phyloP scores from a whole-genome alignment of 768 basidiomycete species.

The Mycena rebaudengoi region DNA sequence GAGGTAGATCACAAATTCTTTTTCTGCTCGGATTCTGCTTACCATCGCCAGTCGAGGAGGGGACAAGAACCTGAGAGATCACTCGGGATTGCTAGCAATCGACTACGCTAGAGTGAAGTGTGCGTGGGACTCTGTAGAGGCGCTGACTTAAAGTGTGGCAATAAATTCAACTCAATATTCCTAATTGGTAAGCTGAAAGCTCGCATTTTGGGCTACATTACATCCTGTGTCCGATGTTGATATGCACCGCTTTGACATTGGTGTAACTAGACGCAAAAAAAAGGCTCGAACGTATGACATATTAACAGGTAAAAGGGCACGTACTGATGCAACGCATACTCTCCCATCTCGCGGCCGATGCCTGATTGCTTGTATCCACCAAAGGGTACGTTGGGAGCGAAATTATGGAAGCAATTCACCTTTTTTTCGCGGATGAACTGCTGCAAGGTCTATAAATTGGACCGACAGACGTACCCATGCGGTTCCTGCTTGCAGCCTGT shows the following conservation, averaged over 20 bases:
- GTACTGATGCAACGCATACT: slow-evolving; percentile 59
- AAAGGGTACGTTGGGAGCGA: slow-evolving; percentile 61
- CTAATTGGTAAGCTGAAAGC: background rate
- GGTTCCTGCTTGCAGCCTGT: slow-evolving; percentile 72
- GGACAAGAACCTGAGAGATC: background rate
- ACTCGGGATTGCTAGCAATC: background rate
- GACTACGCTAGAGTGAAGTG: slow-evolving; percentile 3
- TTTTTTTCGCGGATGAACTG: slow-evolving; percentile 20
- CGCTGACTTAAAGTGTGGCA: background rate
- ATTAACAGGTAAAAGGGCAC: slow-evolving; percentile 27
- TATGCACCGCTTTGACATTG: slow-evolving; percentile 5
- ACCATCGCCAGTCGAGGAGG: background rate
- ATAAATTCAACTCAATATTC: background rate
- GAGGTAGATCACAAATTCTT: background rate
- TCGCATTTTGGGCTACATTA: background rate
- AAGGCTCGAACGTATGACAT: too few species aligned
- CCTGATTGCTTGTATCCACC: slow-evolving; percentile 72
- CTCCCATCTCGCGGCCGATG: slow-evolving; percentile 67
- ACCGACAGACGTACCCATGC: slow-evolving; percentile 50
- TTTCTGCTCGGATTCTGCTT: slow-evolving; percentile 17
- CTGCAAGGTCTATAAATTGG: background rate
- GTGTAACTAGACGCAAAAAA: slow-evolving; percentile 4
- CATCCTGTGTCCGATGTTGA: slow-evolving; percentile 6
- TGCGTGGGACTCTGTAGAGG: background rate
- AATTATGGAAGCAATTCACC: slow-evolving; percentile 48